These are phyloP conservation scores for Pulveroboletus ravenelii DNA, from an alignment of 768 basidiomycete genomes.

Conservation along the genomic window DNA sequence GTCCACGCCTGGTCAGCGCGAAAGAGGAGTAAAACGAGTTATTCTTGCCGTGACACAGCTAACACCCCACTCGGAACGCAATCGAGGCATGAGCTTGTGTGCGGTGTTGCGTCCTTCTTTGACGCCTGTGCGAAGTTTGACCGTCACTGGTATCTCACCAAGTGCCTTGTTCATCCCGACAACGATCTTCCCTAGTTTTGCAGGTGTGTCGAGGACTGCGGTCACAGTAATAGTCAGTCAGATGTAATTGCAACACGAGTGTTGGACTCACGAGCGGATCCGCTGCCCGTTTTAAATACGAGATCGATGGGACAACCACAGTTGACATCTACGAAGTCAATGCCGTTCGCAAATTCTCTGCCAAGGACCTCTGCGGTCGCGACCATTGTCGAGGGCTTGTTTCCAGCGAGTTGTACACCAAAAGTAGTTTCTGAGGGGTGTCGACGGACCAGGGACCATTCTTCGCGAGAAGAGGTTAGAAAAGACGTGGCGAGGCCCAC, in stretches of 20 bases:
- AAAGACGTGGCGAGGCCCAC: conserved; percentile 95
- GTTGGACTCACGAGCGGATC: conserved; percentile 71
- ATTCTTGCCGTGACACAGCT: conserved; percentile 40
- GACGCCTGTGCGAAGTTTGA: conserved; percentile 90
- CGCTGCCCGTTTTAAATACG: conserved; percentile 87
- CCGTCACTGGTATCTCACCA: conserved; percentile 86
- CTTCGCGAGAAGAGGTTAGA: conserved; percentile 81
- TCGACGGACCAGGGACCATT: conserved; percentile 89
- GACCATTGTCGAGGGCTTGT: conserved; percentile 72
- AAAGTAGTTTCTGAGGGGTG: conserved; percentile 86
- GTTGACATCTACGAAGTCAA: conserved; percentile 95
- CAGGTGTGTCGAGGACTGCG: conserved; percentile 77
- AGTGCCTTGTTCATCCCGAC: conserved; percentile 88
- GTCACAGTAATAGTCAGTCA: not conserved
- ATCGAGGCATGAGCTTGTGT: conserved; percentile 86
- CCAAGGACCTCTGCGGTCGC: conserved; percentile 79
- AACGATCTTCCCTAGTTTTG: conserved; percentile 80
- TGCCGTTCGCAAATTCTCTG: conserved; percentile 54
- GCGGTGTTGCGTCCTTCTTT: conserved; percentile 82
- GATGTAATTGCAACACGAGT: not conserved
- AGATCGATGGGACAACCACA: conserved; percentile 97
- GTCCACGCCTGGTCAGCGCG: not conserved
- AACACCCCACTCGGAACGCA: conserved; percentile 49
- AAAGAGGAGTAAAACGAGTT: not conserved
- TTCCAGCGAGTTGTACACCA: conserved; percentile 91